These are phyloP conservation scores for Pseudotsuga menziesii DNA, from an alignment of 75 land plant species.

Conservation along the genomic window DNA sequence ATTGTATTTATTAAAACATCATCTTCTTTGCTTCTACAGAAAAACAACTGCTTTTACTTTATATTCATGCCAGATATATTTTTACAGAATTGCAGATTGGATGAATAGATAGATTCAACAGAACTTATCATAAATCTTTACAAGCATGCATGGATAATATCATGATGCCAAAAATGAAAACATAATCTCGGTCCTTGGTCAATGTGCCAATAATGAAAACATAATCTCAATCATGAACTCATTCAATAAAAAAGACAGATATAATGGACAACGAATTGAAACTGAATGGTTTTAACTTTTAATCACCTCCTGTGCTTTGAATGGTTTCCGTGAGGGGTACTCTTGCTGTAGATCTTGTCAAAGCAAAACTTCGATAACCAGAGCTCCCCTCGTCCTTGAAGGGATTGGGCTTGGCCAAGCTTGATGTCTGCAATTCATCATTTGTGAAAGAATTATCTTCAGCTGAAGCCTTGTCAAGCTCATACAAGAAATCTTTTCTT, in stretches of 20 bases:
- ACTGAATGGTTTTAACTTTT: not conserved
- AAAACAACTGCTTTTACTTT: not conserved
- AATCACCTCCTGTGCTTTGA: slow-evolving; percentile 4
- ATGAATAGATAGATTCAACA: not conserved
- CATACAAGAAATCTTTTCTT: slow-evolving; percentile 38
- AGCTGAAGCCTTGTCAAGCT: slow-evolving; percentile 43
- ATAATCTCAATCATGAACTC: no score
- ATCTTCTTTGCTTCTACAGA: not conserved
- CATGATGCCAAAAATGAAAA: not conserved
- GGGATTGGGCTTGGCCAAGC: not conserved
- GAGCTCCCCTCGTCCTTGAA: not conserved
- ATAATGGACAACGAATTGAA: not conserved
- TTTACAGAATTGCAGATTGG: not conserved
- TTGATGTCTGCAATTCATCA: not conserved
- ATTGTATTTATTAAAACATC: not conserved
- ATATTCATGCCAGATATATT: not conserved
- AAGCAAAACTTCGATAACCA: not conserved
- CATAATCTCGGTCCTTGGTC: no score
- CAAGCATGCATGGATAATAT: not conserved
- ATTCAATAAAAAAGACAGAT: not conserved
- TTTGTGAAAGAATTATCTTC: slow-evolving; percentile 11
- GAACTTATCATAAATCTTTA: not conserved
- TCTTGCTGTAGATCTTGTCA: not conserved
- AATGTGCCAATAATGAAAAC: not conserved
- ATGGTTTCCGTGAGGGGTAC: not conserved